phyloP scores from a whole-genome alignment of 2,329 filamentous ascomycete species.

The Fusarium cicatricum region DNA sequence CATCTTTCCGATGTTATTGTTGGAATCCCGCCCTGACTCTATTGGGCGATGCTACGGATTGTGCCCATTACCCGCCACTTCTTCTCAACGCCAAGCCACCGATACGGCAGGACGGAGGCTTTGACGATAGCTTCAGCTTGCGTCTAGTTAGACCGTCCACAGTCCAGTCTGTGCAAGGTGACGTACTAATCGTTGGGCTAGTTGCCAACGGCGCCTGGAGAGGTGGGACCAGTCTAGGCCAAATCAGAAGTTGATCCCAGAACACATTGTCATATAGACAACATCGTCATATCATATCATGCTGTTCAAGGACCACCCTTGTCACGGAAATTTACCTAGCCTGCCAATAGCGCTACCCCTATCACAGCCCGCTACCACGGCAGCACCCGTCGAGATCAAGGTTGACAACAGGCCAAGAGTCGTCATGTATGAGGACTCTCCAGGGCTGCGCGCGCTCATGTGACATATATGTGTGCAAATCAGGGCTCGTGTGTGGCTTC shows the following conservation, averaged over 20 bases:
- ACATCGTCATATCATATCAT: slow-evolving; percentile 42
- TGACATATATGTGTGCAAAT: not conserved
- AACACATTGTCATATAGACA: slow-evolving; percentile 13
- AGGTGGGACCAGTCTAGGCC: slow-evolving; percentile 16
- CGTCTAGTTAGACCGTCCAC: slow-evolving; percentile 18
- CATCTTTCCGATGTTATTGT: slow-evolving; percentile 17
- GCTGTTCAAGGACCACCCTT: slow-evolving; percentile 25
- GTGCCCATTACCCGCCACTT: slow-evolving; percentile 19
- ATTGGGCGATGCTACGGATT: slow-evolving; percentile 20
- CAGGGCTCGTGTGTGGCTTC: slow-evolving; percentile 2
- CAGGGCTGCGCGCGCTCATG: not conserved
- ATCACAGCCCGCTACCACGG: slow-evolving; percentile 27
- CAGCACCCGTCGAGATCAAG: slow-evolving; percentile 30
- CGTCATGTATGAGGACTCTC: not conserved
- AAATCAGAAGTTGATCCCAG: slow-evolving; percentile 25
- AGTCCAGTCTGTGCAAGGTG: slow-evolving; percentile 28
- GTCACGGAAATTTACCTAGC: slow-evolving; percentile 37
- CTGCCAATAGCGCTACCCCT: slow-evolving; percentile 29
- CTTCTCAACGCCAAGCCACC: slow-evolving; percentile 24
- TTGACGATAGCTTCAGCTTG: slow-evolving; percentile 18
- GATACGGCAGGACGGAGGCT: slow-evolving; percentile 20
- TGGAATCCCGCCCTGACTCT: slow-evolving; percentile 8
- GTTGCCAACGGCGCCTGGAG: slow-evolving; percentile 11
- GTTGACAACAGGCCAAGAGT: slow-evolving; percentile 22
- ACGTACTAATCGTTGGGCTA: slow-evolving; percentile 30